These are phyloP conservation scores for Mycena capillaripes DNA, from an alignment of 768 basidiomycete genomes.

Conservation along the genomic window DNA sequence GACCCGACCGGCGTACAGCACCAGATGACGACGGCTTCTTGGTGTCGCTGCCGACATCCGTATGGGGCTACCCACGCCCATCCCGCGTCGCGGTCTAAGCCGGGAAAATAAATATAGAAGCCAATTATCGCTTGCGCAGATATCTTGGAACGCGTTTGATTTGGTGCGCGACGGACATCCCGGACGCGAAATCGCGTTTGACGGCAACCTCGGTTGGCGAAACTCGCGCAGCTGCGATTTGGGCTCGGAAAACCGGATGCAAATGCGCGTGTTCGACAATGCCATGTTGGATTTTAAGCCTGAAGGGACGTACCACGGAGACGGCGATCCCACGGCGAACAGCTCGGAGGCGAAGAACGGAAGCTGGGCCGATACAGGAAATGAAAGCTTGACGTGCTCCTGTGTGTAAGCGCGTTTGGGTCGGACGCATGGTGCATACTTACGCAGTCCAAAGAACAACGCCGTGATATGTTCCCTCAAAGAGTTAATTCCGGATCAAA, in stretches of 20 bases:
- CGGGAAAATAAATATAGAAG: constrained; percentile 19
- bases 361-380: neutral
- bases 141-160: neutral
- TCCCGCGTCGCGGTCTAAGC: neutral
- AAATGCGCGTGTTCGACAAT: neutral
- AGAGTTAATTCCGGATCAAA: constrained; percentile 21
- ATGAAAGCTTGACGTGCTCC: constrained; percentile 31
- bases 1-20: neutral
- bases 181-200: neutral
- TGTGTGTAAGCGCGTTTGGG: constrained; percentile 18
- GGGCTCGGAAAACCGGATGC: neutral
- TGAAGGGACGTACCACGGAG: neutral
- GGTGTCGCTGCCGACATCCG: neutral
- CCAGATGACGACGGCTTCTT: neutral
- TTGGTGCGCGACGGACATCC: neutral
- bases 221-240: neutral
- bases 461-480: neutral
- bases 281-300: neutral
- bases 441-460: neutral
- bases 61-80: constrained; percentile 14
- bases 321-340: constrained; percentile 18
- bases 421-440: constrained; percentile 11
- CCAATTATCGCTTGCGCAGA: neutral
- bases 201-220: too few relatives aligned
- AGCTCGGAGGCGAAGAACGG: constrained; percentile 26